Evolutionary conservation across 257 asterid genomes (phyloP), one percentile per base, ranked within the genome.

Genomic region (Solanum sitiens): DNA sequence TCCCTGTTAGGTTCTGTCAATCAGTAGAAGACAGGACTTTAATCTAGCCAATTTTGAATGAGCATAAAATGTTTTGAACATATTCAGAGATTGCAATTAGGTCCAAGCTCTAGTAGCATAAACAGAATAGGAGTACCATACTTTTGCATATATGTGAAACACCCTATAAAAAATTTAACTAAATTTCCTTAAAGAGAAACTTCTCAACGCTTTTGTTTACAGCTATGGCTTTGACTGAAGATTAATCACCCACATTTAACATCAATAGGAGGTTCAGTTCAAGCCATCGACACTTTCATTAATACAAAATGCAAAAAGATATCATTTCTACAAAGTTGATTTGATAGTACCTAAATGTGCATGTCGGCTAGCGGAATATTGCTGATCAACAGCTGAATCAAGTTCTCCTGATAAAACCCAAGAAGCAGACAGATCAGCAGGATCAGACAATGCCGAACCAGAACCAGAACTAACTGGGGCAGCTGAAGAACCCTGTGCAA

Each of bases 401-500:
- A 87, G 86, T 71, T 89, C 91, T 90, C 90, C 94, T 50, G 94
- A 89, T 53, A 90, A 80, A 79, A 75, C 89, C 92, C 87, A 87
- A 86, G 91, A 65, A 86, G 92, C 86, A 67, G 89, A 74, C 83
- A 74, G 92, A 74, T 91, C 93, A 33, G 91, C 91, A 21, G 56
- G 61, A 86, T 79, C 90, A 32, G 92, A 85, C 83, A 88, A 88
- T 88, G 37, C 32, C 20, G 91, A 91, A 87, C 90, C 90, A 68
- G 91, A 91, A 87, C 90, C 90, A 68, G 94, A 92, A 88, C 83
- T 89, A 45, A 89, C 91, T 61, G 98, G 93, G 30, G 96, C 92
- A 85, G 93, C 95, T 86, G 98, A 94, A 86, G 98, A 91, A 90
- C 89, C 92, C 93, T 92, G 92, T 87, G 94, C 95, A 71, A 89